These are phyloP conservation scores for Syncephalastrum racemosum DNA, from an alignment of 371 early-diverging fungal species.

Conservation along the genomic window DNA sequence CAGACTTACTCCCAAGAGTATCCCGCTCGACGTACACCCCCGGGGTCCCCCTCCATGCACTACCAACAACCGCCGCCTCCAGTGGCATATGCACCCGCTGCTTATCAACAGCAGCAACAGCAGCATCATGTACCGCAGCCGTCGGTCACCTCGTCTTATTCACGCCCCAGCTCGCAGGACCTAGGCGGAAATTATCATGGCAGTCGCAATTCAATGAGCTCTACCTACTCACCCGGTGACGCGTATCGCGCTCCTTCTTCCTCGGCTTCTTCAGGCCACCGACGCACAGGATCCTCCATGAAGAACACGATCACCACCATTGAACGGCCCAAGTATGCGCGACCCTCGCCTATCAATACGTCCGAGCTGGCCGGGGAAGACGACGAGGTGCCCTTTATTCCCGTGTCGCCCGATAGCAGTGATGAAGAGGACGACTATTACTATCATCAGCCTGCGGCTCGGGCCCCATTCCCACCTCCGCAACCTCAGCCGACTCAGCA, in stretches of 20 bases:
- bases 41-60: constrained; percentile 10
- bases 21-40: constrained; percentile 10
- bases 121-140: constrained; percentile 5
- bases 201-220: background rate
- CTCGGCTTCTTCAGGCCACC: constrained; percentile 4
- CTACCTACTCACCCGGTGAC: constrained; percentile 1
- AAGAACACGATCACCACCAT: constrained; percentile 19
- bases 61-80: constrained; percentile 1
- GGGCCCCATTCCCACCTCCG: background rate
- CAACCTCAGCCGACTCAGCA: constrained; percentile 1
- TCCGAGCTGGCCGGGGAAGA: constrained; percentile 5
- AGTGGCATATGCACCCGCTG: constrained; percentile 2
- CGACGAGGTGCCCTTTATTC: constrained; percentile 20
- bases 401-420: constrained; percentile 23
- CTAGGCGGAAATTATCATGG: background rate
- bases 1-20: constrained; percentile 8
- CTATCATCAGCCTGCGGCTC: background rate
- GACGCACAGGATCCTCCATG: constrained; percentile 17
- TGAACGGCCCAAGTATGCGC: constrained; percentile 21
- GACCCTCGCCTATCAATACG: constrained; percentile 18
- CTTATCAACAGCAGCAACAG: constrained; percentile 12
- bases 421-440: constrained; percentile 21
- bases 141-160: constrained; percentile 8
- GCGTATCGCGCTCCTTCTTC: constrained; percentile 8
- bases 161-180: constrained; percentile 16